Conservation (phyloP, 345 rosid species). For the Kandelia obovata region DNA sequence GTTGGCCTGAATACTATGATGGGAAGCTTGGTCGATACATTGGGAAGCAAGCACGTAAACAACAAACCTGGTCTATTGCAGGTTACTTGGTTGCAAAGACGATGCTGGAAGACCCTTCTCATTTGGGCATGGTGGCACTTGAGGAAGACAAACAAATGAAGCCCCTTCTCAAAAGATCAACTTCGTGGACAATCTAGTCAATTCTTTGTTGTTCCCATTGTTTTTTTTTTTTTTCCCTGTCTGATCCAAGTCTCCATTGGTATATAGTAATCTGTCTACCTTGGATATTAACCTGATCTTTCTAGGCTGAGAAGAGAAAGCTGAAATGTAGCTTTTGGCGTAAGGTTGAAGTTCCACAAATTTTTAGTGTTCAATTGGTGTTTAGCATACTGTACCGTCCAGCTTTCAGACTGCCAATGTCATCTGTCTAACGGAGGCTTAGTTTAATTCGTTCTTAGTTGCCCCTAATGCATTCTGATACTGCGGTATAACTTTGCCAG, state of each 20-base stretch:
- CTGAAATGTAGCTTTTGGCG: not conserved
- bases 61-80: constrained; percentile 89
- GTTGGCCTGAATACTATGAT: constrained; percentile 92
- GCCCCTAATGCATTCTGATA: no score
- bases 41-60: constrained; percentile 83
- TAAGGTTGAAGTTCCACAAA: not conserved
- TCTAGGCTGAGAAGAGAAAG: not conserved
- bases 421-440: no score
- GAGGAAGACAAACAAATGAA: constrained; percentile 89
- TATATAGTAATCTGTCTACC: not conserved
- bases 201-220: no score
- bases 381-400: not conserved
- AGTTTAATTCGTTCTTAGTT: no score
- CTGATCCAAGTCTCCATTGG: no score
- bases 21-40: constrained; percentile 86
- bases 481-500: no score
- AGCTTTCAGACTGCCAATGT: no score
- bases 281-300: not conserved
- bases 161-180: constrained; percentile 70
- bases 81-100: constrained; percentile 93
- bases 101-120: constrained; percentile 97
- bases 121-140: constrained; percentile 76
- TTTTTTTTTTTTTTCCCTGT: no score
- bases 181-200: constrained; percentile 42
- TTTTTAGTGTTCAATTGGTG: not conserved